Evolutionary conservation across 2,329 filamentous ascomycete genomes (phyloP), one percentile per base, ranked within the genome.

Genomic region (Keithomyces neogunnii): DNA sequence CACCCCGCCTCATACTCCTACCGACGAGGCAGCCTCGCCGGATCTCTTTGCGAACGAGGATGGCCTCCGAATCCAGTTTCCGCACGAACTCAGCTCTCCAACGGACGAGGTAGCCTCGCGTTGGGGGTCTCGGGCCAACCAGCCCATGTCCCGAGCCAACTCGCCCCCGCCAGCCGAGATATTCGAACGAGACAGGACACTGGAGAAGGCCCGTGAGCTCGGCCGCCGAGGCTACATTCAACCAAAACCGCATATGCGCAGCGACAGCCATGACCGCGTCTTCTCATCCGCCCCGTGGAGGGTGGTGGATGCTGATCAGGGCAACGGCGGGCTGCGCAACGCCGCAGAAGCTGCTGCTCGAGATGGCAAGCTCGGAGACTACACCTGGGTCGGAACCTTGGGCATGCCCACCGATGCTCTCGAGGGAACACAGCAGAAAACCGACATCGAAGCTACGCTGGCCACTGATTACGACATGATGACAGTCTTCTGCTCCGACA

Each of bases 371-470:
- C 71, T 89, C 8, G 76, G 79, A 26, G 87, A 95, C 51, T 86
- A 89, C 63, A 86, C 85, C n/a, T 95, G 88, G 84, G 86, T 97
- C 4, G 92, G 92, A 49, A 95, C 91, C 0, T 71, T 97, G 43
- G 93, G 92, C 26, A 96, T 96, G 82, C 91, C 92, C 0, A 96
- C 89, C 0, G 92, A 97, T 68, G 86, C 85, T 6, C 75, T 97
- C 29, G 78, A 86, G 38, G 82, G 84, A 42, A 81, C 83, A 1
- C 78, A 85, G 60, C 84, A 88, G 62, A 92, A 87, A 64, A 77
- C 86, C 52, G 88, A 92, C 49, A 96, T 97, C 56, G 83, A 89
- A 56, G 87, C 93, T 63, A 82, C 81, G 51, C 72, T 97, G 7
- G 84, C 88, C 47, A 86, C 85, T 30, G 88, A 96, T 63, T 85